Evolutionary conservation across 129 eudicot species (phyloP), one percentile per base, ranked within the genome.

Genomic region (Rutidosis leptorrhynchoides): DNA sequence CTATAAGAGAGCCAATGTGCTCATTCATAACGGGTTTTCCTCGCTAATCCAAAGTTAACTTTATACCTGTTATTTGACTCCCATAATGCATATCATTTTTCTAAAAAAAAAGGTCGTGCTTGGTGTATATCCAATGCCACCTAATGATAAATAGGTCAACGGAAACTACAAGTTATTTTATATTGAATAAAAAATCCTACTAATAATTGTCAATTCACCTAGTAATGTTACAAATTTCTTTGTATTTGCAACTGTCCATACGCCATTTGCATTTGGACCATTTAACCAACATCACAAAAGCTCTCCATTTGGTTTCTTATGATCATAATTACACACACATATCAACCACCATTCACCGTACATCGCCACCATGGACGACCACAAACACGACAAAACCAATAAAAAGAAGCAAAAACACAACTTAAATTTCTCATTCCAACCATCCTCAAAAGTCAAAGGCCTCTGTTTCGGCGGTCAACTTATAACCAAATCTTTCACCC

Each of bases 401-500:
- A 90, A 84, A 79, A 87, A 87, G 65, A 40, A 40, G n/a, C 94
- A 69, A 70, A 91, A 87, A 54, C 84, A 87, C 77, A 79, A 87
- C 78, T 27, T 91, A 14, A 80, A 81, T 60, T 77, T 83, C 76
- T 70, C 95, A 1, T 88, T 88, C 87, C 83, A 85, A 70, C 95
- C 95, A 29, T 73, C 75, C 70, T 76, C 89, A 68, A 95, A 82
- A 49, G 98, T 93, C 16, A 88, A 93, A 73, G 96, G 95, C 64
- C 87, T 93, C 76, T 83, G 90, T 12, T 93, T 93, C 68, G 98
- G 96, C 71, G 92, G 92, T 65, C 98, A 93, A 77, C 83, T 93
- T 64, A 78, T 93, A 70, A 84, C 89, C 25, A 93, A 88, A 70
- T 93, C 96, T 71, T 93, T 88, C 89, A 93, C 98, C 43, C 73